Evolutionary conservation across 192 early-diverging fungal species (phyloP).

Genomic region (Mortierella claussenii): DNA sequence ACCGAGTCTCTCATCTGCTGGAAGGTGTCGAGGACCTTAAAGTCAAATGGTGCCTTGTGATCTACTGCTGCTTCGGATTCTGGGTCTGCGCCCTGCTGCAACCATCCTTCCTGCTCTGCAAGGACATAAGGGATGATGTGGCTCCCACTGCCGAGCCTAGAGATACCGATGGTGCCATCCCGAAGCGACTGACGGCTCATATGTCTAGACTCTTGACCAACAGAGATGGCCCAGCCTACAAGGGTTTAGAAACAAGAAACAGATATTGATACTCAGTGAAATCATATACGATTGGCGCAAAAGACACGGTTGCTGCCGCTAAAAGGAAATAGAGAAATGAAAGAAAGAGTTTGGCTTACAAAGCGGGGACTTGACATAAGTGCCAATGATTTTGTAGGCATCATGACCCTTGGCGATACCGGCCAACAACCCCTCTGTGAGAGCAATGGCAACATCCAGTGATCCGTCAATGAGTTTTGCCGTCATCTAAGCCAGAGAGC

Average conservation of each 20-base stretch:
- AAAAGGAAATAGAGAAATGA: constrained; percentile 1
- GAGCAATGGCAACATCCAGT: constrained; percentile 85
- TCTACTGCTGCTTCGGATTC: constrained; percentile 9
- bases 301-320: neutral
- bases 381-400: constrained; percentile 79
- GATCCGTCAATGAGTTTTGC: constrained; percentile 69
- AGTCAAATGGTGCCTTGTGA: constrained; percentile 63
- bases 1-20: constrained; percentile 76
- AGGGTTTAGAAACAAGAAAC: neutral
- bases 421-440: constrained; percentile 87
- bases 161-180: constrained; percentile 64
- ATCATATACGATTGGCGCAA: no score
- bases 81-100: constrained; percentile 25
- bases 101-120: constrained; percentile 74
- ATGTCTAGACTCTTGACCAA: constrained; percentile 61
- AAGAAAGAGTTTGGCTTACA: constrained; percentile 60
- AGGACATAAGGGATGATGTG: constrained; percentile 78
- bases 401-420: constrained; percentile 68
- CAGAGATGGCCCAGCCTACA: constrained; percentile 78
- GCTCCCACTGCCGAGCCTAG: constrained; percentile 82
- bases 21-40: constrained; percentile 80
- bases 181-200: constrained; percentile 49
- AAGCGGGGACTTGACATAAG: constrained; percentile 80
- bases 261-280: no score
- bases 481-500: constrained; percentile 68